Base-by-base conservation (phyloP, 1,284 basidiomycete species). In the Rhodofomes roseus region DNA sequence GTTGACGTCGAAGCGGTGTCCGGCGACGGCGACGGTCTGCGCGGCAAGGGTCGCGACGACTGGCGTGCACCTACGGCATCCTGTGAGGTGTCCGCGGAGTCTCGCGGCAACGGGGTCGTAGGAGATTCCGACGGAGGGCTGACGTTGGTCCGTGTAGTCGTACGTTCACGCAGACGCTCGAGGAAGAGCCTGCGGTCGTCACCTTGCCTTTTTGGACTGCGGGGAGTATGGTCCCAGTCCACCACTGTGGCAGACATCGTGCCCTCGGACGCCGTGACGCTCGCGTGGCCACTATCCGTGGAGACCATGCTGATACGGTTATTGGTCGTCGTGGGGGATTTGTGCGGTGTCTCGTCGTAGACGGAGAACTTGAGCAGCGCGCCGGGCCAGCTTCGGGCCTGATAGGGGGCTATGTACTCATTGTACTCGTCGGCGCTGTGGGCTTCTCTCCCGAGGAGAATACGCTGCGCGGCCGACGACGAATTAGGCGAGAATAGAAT, bases 401-500 rank as follows among this genome's bases (percentile, higher is more conserved):
- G 76, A 71, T 83, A 82, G 54, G 79, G 80, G 31, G 76, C 72
- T 44, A 84, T 77, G 64, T 76, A 77, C 31, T 70, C 73, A 55
- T 76, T 69, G 65, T 89, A 92, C 59, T 90, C 85, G 27, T 81
- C 77, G 4, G 77, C 76, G 54, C 75, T 77, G 66, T 80, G 83
- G 22, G 85, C 83, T 68, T 88, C 84, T 59, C 74, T 80, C 57
- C 79, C 82, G 59, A 92, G 78, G 37, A 90, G 72, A 55, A 90
- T 82, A 41, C 84, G 82, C 54, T 78, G 65, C 31, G 60, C 62
- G 8, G 64, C 58, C 39, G 66, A 62, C n/a, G 44, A 46, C 0
- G 84, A 76, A 61, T 84, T 79, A 2, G 84, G 84, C 55, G 82
- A 83, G 73, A 91, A 90, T 11, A 90, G 73, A 46, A 92, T 78